These are phyloP conservation scores for Talaromyces trachyspermus DNA, from an alignment of 495 filamentous ascomycete genomes.

Conservation along the genomic window DNA sequence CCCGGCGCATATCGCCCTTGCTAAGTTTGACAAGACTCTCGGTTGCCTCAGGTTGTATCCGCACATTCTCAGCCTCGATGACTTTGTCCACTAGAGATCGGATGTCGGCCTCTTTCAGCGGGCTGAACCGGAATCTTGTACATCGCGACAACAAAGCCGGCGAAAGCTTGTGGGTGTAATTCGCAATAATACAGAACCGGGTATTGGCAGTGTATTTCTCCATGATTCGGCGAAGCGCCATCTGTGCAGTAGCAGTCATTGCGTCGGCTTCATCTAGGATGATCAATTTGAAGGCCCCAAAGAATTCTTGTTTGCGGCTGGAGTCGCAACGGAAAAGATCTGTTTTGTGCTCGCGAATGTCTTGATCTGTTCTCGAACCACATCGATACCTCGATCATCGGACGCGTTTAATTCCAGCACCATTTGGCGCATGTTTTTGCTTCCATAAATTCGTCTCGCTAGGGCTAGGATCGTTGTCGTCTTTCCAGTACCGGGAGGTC, in stretches of 20 bases:
- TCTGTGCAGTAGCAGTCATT: constrained; percentile 95
- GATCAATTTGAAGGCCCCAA: constrained; percentile 86
- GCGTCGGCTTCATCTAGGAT: constrained; percentile 97
- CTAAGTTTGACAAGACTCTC: constrained; percentile 78
- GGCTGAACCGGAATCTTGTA: constrained; percentile 92
- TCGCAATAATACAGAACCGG: constrained; percentile 96
- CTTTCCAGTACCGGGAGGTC: constrained; percentile 93
- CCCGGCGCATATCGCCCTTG: constrained; percentile 93
- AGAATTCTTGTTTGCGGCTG: constrained; percentile 34
- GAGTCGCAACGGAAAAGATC: constrained; percentile 52
- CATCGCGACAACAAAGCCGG: constrained; percentile 89
- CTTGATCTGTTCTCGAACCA: constrained; percentile 98
- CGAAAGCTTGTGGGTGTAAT: constrained; percentile 98
- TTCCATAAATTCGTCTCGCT: constrained; percentile 85
- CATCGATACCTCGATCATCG: constrained; percentile 96
- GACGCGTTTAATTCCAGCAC: constrained; percentile 95
- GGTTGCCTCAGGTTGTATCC: constrained; percentile 70
- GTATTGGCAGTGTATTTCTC: constrained; percentile 99
- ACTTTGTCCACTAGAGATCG: constrained; percentile 78
- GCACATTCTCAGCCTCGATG: constrained; percentile 77
- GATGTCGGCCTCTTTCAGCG: constrained; percentile 83
- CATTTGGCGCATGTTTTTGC: constrained; percentile 92
- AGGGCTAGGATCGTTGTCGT: constrained; percentile 92
- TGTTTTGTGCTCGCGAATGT: constrained; percentile 84
- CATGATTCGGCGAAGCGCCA: constrained; percentile 96